A percentile compares a stretch with the other conserved stretches of the same genome.
Evolutionary conservation across 2,329 filamentous ascomycete genomes (phyloP).

Genomic region (Sphaerostilbella broomeana): DNA sequence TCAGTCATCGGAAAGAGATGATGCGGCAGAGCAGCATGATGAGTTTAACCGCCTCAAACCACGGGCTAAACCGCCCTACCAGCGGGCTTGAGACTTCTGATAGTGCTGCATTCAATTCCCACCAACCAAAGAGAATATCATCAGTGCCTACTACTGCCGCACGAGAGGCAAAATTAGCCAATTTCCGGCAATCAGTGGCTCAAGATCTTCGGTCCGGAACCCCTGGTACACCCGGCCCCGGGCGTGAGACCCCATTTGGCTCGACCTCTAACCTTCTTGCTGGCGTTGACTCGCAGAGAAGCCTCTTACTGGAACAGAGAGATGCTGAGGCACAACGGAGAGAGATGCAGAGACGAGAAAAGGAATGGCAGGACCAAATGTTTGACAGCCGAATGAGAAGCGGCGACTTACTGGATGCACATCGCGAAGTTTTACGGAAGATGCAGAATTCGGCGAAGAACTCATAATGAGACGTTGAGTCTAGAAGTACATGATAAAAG

Average conservation of each 20-base stretch:
- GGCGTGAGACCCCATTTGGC: slow-evolving; percentile 35
- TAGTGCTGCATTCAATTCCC: slow-evolving; percentile 42
- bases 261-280: slow-evolving; percentile 26
- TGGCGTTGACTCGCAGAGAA: slow-evolving; percentile 47
- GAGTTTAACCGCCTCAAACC: slow-evolving; percentile 23
- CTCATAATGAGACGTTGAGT: slow-evolving; percentile 4
- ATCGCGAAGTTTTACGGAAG: slow-evolving; percentile 70
- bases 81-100: slow-evolving; percentile 25
- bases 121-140: slow-evolving; percentile 46
- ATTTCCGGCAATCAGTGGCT: slow-evolving; percentile 60
- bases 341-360: slow-evolving; percentile 51
- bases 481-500: no score
- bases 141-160: slow-evolving; percentile 35
- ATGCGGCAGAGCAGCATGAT: slow-evolving; percentile 48
- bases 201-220: slow-evolving; percentile 49
- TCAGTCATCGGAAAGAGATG: slow-evolving; percentile 59
- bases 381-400: slow-evolving; percentile 72
- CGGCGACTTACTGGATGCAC: slow-evolving; percentile 66
- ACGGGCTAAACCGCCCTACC: slow-evolving; percentile 17
- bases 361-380: slow-evolving; percentile 52
- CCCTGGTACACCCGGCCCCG: slow-evolving; percentile 26
- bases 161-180: slow-evolving; percentile 55
- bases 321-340: slow-evolving; percentile 55
- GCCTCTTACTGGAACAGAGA: slow-evolving; percentile 52
- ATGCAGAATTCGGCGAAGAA: slow-evolving; percentile 57